Conservation (phyloP, 257 asterid species). For the Solanum rostratum region DNA sequence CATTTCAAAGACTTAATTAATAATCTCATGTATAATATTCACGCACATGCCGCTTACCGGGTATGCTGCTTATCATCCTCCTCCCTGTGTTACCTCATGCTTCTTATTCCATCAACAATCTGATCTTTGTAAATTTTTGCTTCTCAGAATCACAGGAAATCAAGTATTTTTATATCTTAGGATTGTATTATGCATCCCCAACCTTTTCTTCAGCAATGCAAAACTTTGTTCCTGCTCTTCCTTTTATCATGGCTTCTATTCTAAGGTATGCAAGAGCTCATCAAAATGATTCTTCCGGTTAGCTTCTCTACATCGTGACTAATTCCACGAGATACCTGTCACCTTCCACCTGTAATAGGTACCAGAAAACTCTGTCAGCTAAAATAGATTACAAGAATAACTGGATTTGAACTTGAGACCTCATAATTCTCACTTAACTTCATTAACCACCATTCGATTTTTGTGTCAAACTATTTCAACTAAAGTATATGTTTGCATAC, state of each 20-base stretch:
- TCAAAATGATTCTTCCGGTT: not conserved
- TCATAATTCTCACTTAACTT: not conserved
- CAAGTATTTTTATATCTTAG: constrained; percentile 77
- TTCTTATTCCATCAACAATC: no score
- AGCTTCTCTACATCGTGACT: no score
- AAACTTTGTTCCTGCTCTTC: constrained; percentile 83
- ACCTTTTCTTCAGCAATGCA: constrained; percentile 89
- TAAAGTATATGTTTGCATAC: not conserved
- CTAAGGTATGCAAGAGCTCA: constrained; percentile 26
- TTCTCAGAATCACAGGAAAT: constrained; percentile 65
- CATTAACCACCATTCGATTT: not conserved
- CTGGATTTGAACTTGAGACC: not conserved
- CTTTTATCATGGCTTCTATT: constrained; percentile 41
- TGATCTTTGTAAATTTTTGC: not conserved
- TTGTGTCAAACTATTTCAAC: not conserved
- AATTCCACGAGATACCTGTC: no score
- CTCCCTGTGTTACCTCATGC: no score
- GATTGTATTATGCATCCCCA: constrained; percentile 72
- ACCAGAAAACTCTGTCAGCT: not conserved
- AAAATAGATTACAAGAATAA: not conserved
- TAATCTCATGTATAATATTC: no score
- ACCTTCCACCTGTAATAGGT: no score
- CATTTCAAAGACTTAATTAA: no score
- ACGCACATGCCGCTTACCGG: no score
- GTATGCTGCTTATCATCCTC: no score